These are phyloP conservation scores for Ophiostoma montium DNA, from an alignment of 2,329 filamentous ascomycete genomes.

Conservation along the genomic window DNA sequence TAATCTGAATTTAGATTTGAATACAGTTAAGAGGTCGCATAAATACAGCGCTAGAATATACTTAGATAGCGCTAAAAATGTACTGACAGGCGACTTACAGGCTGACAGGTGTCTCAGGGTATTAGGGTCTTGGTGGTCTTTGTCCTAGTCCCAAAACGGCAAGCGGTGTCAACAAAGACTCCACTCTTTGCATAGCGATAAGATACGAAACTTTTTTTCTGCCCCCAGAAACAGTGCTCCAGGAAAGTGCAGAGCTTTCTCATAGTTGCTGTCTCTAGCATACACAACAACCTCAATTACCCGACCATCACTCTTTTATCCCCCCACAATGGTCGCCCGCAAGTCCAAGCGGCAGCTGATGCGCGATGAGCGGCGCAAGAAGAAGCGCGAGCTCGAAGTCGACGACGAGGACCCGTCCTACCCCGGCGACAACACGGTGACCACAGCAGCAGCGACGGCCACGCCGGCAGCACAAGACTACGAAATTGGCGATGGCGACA, in stretches of 20 bases:
- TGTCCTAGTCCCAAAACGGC: not conserved
- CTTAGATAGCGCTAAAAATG: too few relatives aligned
- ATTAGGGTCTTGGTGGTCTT: too few relatives aligned
- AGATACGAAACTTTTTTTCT: slow-evolving; percentile 12
- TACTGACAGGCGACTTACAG: too few relatives aligned
- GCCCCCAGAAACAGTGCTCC: not conserved
- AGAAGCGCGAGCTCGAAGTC: slow-evolving; percentile 19
- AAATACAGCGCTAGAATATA: too few relatives aligned
- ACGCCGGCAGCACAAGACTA: not conserved
- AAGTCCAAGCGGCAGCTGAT: slow-evolving; percentile 24
- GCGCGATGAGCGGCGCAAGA: slow-evolving; percentile 24
- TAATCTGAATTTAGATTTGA: too few relatives aligned
- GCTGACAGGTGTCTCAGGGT: too few relatives aligned
- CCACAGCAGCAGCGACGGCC: not conserved
- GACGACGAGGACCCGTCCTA: slow-evolving; percentile 12
- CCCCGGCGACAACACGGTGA: not conserved
- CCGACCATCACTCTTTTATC: not conserved
- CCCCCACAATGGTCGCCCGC: slow-evolving; percentile 18
- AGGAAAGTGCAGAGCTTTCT: not conserved
- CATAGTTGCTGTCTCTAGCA: not conserved
- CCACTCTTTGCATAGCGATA: not conserved
- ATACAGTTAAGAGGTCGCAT: too few relatives aligned
- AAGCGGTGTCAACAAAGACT: slow-evolving; percentile 4
- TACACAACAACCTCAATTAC: not conserved
- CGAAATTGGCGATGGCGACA: not conserved